phyloP scores from a whole-genome alignment of 1,284 basidiomycete species.

The Amylostereum areolatum region DNA sequence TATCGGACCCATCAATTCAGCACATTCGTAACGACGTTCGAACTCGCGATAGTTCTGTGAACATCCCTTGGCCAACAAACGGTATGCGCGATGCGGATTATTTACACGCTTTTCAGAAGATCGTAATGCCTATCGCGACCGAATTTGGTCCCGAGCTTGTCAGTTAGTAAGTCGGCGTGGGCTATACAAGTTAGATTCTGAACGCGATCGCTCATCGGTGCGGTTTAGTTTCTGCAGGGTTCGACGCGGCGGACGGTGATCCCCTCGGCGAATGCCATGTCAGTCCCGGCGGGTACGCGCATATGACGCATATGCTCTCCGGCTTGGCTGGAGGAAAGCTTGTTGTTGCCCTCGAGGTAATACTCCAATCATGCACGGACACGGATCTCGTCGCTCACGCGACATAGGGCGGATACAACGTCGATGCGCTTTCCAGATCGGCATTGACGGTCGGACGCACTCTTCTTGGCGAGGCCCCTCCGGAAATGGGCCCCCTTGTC shows the following conservation, averaged over 20 bases:
- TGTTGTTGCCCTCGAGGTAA: constrained; percentile 90
- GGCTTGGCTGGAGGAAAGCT: constrained; percentile 86
- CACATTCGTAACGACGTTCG: not conserved
- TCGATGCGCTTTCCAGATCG: constrained; percentile 84
- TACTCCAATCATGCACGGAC: constrained; percentile 5
- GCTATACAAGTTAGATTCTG: not conserved
- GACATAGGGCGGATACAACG: constrained; percentile 88
- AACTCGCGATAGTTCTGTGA: constrained; percentile 65
- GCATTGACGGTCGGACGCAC: constrained; percentile 83
- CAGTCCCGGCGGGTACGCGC: constrained; percentile 91
- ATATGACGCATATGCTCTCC: constrained; percentile 96
- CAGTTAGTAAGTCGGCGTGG: constrained; percentile 63
- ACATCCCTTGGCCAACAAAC: constrained; percentile 88
- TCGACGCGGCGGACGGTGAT: constrained; percentile 94
- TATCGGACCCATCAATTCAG: not conserved
- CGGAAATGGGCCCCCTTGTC: constrained; percentile 60
- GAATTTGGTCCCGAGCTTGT: constrained; percentile 96
- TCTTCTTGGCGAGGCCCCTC: constrained; percentile 82
- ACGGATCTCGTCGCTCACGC: not conserved
- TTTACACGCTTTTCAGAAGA: constrained; percentile 90
- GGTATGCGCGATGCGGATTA: constrained; percentile 97
- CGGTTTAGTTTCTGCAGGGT: constrained; percentile 86
- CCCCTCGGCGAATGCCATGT: constrained; percentile 88
- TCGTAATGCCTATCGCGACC: constrained; percentile 96
- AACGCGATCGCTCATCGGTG: constrained; percentile 1